Percentiles rank a stretch among this genome's conserved stretches.
Evolutionary conservation across 2,329 filamentous ascomycete genomes (phyloP).

Genomic region (Chaetomium olivaceum): DNA sequence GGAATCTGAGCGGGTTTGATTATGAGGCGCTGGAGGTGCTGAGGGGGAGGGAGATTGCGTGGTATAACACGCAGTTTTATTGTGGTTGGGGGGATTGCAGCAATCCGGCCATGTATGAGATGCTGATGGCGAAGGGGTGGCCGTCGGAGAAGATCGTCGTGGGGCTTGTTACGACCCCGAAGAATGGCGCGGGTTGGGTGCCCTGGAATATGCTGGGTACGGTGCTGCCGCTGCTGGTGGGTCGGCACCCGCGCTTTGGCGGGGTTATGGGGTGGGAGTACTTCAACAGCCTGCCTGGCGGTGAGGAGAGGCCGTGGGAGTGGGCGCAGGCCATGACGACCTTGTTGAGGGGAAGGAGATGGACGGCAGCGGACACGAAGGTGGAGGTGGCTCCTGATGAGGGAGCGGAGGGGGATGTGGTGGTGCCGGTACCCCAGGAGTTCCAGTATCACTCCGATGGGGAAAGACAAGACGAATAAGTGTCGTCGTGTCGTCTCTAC

Average conservation of each 20-base stretch:
- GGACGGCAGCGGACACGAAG: constrained; percentile 12
- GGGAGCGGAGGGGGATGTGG: constrained; percentile 24
- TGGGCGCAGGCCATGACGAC: constrained; percentile 68
- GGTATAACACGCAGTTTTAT: constrained; percentile 86
- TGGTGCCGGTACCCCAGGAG: constrained; percentile 32
- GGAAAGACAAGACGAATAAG: constrained; percentile 20
- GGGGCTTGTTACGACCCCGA: constrained; percentile 72
- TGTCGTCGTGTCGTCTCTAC: background rate
- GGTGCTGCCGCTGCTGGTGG: constrained; percentile 57
- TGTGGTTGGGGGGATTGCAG: constrained; percentile 75
- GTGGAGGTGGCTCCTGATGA: constrained; percentile 33
- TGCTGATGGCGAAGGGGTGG: constrained; percentile 60
- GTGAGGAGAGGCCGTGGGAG: constrained; percentile 62
- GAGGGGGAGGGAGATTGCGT: constrained; percentile 64
- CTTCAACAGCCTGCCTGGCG: constrained; percentile 69
- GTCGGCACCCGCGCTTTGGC: constrained; percentile 66
- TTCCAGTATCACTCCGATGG: constrained; percentile 40
- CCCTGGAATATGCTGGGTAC: constrained; percentile 56
- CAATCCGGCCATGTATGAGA: constrained; percentile 50
- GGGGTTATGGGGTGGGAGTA: constrained; percentile 89
- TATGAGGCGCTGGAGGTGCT: constrained; percentile 69
- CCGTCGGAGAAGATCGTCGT: constrained; percentile 67
- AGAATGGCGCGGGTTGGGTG: constrained; percentile 68
- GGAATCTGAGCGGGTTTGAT: constrained; percentile 72
- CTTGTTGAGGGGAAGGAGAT: constrained; percentile 38